Evolutionary conservation across 1,139 yeast species (phyloP), one percentile per base, ranked within the genome.

Genomic region (Yamadazyma epiphylla): DNA sequence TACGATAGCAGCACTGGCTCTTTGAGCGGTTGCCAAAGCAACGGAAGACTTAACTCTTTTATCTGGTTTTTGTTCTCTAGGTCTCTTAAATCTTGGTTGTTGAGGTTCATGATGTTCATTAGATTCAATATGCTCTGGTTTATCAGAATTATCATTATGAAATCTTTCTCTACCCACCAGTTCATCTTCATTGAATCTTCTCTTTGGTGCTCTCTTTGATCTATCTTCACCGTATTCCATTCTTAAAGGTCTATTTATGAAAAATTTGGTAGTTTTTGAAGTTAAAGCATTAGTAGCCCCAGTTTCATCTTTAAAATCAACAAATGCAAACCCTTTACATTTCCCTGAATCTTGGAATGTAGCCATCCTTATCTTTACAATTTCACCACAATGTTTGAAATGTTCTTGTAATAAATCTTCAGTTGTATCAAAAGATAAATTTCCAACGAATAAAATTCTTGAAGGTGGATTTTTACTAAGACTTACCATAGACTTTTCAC

Each of bases 181-280:
- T 26, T 30, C 43, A 9, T 24, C 28, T 17, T 30, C 53, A 43
- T 46, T 49, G 51, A 50, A 54, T 38, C 57, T 51, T 28, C 53
- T 50, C 32, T 60, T 65, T 35, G 82, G 82, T 27, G 70, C 66
- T 53, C 94, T 73, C 58, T 85, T 82, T 24, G 95, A 82, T 61
- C 98, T 73, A 55, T 91, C 97, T 59, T 91, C 96, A 43, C 98
- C 98, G 47, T 66, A 91, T 57, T 91, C 97, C 73, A 91, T 69
- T 60, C 96, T 74, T 45, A 91, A 61, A 5, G 79, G 78, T 51
- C 96, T 71, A 38, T 83, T 84, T 37, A 84, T 77, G 37, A 87
- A 64, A 41, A 67, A 76, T 48, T 75, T 75, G 39, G 88, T 78
- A 13, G 71, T 49, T 51, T 79, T 83, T 40, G 88, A 91, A 43